Conservation (phyloP, 2,329 filamentous ascomycete species). For the Beauveria sp. region DNA sequence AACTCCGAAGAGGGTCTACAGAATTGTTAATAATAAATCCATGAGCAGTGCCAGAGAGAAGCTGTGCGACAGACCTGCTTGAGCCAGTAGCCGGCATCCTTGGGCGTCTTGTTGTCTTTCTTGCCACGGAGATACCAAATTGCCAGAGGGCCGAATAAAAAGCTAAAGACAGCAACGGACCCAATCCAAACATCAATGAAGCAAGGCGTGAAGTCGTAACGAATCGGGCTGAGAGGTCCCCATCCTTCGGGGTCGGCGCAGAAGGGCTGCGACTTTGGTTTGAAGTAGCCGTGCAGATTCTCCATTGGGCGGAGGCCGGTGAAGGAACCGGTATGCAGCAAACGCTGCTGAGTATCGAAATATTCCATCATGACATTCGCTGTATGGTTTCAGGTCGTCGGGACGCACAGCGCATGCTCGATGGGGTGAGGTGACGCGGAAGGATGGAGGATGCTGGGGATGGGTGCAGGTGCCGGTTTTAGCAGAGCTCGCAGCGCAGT, state of each 20-base stretch:
- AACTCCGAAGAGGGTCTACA: conserved; percentile 51
- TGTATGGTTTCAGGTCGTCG: neutral
- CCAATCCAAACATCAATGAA: conserved; percentile 91
- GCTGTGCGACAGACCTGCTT: conserved; percentile 61
- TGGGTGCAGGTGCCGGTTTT: neutral
- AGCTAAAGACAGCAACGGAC: conserved; percentile 67
- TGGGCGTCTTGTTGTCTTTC: conserved; percentile 45
- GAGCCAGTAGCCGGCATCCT: conserved; percentile 83
- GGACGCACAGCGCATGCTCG: conserved; percentile 3
- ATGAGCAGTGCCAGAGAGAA: neutral
- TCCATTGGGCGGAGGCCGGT: conserved; percentile 46
- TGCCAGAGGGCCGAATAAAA: conserved; percentile 68
- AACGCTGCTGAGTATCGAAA: conserved; percentile 35
- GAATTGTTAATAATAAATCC: conserved; percentile 11
- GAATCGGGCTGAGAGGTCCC: conserved; percentile 79
- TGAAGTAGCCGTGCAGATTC: conserved; percentile 51
- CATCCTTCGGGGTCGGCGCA: conserved; percentile 90
- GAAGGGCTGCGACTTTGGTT: conserved; percentile 61
- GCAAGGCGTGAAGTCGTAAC: conserved; percentile 95
- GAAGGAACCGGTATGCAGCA: conserved; percentile 53
- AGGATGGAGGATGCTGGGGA: neutral
- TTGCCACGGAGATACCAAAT: conserved; percentile 58
- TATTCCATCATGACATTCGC: conserved; percentile 4
- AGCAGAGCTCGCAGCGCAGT: neutral
- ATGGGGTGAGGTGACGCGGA: neutral